Conservation (phyloP, 306 rosid genomes). For the Vigna angularis region DNA sequence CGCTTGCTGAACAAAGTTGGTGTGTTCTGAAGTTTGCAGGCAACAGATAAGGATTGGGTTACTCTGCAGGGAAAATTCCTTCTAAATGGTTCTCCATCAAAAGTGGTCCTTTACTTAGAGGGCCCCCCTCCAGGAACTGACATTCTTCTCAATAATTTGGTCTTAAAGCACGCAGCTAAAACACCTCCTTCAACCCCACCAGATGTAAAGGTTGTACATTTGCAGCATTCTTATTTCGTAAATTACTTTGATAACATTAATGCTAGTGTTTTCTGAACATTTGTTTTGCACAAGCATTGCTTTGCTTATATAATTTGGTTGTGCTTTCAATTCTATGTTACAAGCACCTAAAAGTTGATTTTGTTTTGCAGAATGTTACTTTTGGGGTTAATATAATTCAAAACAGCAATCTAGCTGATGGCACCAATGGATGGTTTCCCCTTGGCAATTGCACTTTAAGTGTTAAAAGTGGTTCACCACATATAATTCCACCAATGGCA, state of each 20-base stretch:
- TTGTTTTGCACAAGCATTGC: slow-evolving; percentile 6
- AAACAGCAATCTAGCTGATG: slow-evolving; percentile 78
- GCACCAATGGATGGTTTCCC: slow-evolving; percentile 87
- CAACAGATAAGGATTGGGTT: slow-evolving; percentile 93
- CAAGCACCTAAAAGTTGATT: slow-evolving; percentile 34
- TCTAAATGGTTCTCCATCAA: slow-evolving; percentile 80
- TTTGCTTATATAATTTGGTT: slow-evolving; percentile 20
- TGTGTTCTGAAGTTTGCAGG: slow-evolving; percentile 77
- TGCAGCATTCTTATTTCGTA: background rate
- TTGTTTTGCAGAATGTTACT: slow-evolving; percentile 62
- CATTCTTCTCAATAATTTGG: slow-evolving; percentile 82
- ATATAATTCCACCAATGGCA: slow-evolving; percentile 91
- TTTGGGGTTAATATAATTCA: slow-evolving; percentile 81
- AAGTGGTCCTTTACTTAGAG: slow-evolving; percentile 84
- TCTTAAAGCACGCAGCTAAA: slow-evolving; percentile 85
- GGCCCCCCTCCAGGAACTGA: slow-evolving; percentile 92
- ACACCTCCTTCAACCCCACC: slow-evolving; percentile 77
- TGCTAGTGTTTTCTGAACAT: slow-evolving; percentile 32
- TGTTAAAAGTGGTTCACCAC: slow-evolving; percentile 87
- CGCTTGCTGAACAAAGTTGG: slow-evolving; percentile 46
- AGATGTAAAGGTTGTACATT: slow-evolving; percentile 61
- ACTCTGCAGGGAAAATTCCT: slow-evolving; percentile 91
- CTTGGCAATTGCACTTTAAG: slow-evolving; percentile 86
- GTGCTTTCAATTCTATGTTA: slow-evolving; percentile 15
- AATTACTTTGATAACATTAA: slow-evolving; percentile 27